Evolutionary conservation across 2,329 filamentous ascomycete genomes (phyloP).

Genomic region (Fusarium foetens): DNA sequence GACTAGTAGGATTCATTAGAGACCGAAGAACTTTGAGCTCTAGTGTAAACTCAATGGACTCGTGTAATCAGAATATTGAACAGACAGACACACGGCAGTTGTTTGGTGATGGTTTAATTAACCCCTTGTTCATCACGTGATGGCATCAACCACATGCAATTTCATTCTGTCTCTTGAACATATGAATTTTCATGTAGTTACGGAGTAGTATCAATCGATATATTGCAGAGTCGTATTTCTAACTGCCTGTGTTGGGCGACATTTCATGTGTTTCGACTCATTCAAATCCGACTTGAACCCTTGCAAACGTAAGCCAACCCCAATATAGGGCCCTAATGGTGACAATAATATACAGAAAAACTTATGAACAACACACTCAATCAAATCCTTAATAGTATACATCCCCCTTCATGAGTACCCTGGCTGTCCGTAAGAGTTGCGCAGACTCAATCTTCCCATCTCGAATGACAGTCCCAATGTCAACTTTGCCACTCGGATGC

Average conservation of each 20-base stretch:
- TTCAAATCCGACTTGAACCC: neutral
- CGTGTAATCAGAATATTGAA: neutral
- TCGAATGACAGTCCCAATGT: slow-evolving; percentile 56
- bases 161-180: neutral
- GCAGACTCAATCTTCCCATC: slow-evolving; percentile 56
- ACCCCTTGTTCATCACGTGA: slow-evolving; percentile 21
- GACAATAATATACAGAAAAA: neutral
- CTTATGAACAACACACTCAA: neutral
- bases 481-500: slow-evolving; percentile 59
- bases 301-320: neutral
- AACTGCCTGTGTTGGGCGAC: neutral
- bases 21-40: neutral
- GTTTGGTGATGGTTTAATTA: neutral
- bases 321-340: too few relatives aligned
- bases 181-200: neutral
- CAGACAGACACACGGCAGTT: neutral
- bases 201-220: neutral
- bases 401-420: slow-evolving; percentile 60
- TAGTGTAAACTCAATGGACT: neutral
- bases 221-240: neutral
- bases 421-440: slow-evolving; percentile 58
- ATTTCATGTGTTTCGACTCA: neutral
- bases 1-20: neutral
- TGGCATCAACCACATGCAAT: neutral
- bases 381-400: slow-evolving; percentile 53